phyloP scores from a whole-genome alignment of 345 rosid genomes.

The Pugionium dolabratum region DNA sequence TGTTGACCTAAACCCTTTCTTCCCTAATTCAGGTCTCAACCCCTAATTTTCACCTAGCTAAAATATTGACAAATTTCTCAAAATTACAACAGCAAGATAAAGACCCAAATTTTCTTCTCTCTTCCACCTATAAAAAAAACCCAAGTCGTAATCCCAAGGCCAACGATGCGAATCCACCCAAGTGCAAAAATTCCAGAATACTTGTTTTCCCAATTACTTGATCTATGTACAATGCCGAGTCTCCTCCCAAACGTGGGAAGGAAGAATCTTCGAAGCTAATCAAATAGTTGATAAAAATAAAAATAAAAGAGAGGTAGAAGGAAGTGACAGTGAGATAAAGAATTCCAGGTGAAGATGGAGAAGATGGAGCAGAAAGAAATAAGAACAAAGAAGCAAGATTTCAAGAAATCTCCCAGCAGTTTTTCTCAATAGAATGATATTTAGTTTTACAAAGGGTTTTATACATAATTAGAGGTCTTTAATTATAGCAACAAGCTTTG shows the following conservation, averaged over 20 bases:
- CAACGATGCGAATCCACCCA: constrained; percentile 4
- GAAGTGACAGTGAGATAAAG: constrained; percentile 42
- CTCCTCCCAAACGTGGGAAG: constrained; percentile 30
- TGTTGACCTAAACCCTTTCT: constrained; percentile 38
- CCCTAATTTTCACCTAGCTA: constrained; percentile 35
- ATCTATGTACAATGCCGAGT: constrained; percentile 39
- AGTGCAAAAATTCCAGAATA: constrained; percentile 12
- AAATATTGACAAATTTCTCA: constrained; percentile 13
- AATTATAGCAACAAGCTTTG: constrained; percentile 30
- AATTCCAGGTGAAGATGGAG: constrained; percentile 36
- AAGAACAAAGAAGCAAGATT: constrained; percentile 32
- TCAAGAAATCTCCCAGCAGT: constrained; percentile 44
- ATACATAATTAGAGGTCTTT: constrained; percentile 30
- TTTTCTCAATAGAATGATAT: background rate
- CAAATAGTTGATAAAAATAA: constrained; percentile 32
- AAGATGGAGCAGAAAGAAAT: constrained; percentile 17
- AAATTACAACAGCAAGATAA: constrained; percentile 16
- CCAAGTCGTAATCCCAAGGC: constrained; percentile 24
- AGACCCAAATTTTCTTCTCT: constrained; percentile 13
- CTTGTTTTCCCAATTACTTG: constrained; percentile 16
- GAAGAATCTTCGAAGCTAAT: constrained; percentile 41
- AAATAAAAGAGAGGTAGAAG: constrained; percentile 7
- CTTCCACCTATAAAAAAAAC: background rate
- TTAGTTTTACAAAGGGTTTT: background rate
- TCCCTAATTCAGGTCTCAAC: constrained; percentile 41